phyloP scores from a whole-genome alignment of 805 yeast genomes.

The Candida koratica region DNA sequence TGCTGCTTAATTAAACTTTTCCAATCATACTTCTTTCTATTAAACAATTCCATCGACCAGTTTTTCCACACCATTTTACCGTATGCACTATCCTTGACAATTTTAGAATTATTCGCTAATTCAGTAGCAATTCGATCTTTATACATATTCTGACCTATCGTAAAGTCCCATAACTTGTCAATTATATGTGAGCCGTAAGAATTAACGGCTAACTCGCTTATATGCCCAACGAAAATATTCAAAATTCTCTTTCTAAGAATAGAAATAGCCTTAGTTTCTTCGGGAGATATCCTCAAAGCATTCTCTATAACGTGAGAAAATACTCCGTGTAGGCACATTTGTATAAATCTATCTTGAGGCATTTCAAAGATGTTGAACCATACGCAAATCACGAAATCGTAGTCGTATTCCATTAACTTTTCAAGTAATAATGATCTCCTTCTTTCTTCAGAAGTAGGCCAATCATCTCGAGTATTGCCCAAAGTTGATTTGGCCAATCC shows the following conservation, averaged over 20 bases:
- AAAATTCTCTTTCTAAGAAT: conserved; percentile 65
- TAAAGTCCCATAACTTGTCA: conserved; percentile 78
- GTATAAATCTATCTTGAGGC: conserved; percentile 57
- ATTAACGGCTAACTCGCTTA: conserved; percentile 66
- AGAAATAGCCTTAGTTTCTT: conserved; percentile 40
- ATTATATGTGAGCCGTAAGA: conserved; percentile 90
- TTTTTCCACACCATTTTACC: conserved; percentile 94
- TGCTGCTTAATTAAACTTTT: conserved; percentile 53
- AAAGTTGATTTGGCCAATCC: conserved; percentile 65
- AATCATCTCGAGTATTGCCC: conserved; percentile 78
- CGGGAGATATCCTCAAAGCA: conserved; percentile 42
- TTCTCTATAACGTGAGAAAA: conserved; percentile 85
- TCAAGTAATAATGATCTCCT: conserved; percentile 73
- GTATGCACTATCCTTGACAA: conserved; percentile 78
- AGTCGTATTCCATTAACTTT: conserved; percentile 66
- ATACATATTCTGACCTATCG: conserved; percentile 71
- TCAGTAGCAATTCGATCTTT: conserved; percentile 82
- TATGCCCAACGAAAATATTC: conserved; percentile 54
- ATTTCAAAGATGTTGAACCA: conserved; percentile 58
- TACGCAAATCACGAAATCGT: conserved; percentile 51
- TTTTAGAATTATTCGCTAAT: conserved; percentile 52
- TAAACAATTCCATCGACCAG: conserved; percentile 82
- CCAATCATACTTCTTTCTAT: conserved; percentile 80
- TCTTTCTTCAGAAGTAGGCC: conserved; percentile 91
- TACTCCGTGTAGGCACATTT: conserved; percentile 85